Conservation (phyloP, 2,329 filamentous ascomycete species). For the Cadophora gregata region DNA sequence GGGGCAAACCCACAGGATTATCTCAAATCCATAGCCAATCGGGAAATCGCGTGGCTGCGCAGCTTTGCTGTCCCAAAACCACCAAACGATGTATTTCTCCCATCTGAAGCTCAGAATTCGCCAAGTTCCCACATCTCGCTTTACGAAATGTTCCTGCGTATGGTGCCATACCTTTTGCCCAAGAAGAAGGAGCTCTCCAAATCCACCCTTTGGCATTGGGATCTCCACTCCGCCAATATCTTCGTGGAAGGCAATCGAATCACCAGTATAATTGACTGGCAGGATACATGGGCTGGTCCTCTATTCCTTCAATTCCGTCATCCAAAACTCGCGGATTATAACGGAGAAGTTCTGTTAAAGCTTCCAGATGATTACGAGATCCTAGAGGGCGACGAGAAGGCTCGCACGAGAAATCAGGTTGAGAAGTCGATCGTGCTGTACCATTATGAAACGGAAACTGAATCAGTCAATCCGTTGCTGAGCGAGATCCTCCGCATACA, state of each 20-base stretch:
- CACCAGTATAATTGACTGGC: slow-evolving; percentile 50
- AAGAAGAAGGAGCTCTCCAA: slow-evolving; percentile 34
- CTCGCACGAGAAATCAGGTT: slow-evolving; percentile 35
- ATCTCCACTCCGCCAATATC: slow-evolving; percentile 48
- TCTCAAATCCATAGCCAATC: slow-evolving; percentile 42
- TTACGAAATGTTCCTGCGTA: slow-evolving; percentile 44
- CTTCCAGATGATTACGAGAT: slow-evolving; percentile 39
- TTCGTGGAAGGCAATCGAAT: slow-evolving; percentile 47
- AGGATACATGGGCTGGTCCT: slow-evolving; percentile 26
- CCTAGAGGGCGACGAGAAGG: slow-evolving; percentile 40
- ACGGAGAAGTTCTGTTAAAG: slow-evolving; percentile 40
- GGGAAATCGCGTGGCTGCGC: slow-evolving; percentile 47
- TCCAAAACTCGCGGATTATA: slow-evolving; percentile 43
- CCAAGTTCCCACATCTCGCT: slow-evolving; percentile 45
- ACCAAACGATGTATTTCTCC: slow-evolving; percentile 36
- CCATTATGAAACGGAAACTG: slow-evolving; percentile 43
- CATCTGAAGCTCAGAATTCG: slow-evolving; percentile 40
- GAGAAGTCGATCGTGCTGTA: slow-evolving; percentile 38
- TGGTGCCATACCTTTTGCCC: slow-evolving; percentile 44
- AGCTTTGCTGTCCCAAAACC: slow-evolving; percentile 39
- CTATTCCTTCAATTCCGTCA: slow-evolving; percentile 36
- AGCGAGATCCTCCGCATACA: slow-evolving; percentile 38
- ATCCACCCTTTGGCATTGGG: slow-evolving; percentile 49
- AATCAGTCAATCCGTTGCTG: slow-evolving; percentile 40
- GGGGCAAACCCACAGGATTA: slow-evolving; percentile 46